Conservation (phyloP, 2,329 filamentous ascomycete species). For the Fusarium buharicum region DNA sequence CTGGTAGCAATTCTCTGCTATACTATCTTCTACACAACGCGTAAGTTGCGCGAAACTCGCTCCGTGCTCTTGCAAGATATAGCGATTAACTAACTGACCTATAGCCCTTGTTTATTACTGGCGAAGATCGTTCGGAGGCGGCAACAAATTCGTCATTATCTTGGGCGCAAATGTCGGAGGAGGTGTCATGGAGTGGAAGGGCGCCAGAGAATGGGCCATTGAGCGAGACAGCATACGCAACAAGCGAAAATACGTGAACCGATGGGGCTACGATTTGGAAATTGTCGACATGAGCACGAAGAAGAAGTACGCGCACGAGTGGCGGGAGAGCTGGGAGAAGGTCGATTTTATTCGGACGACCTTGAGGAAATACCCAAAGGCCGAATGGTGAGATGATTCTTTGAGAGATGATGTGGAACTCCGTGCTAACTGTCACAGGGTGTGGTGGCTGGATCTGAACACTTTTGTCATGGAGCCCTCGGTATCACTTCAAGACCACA, state of each 20-base stretch:
- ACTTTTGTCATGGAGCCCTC: constrained; percentile 98
- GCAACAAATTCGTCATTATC: constrained; percentile 92
- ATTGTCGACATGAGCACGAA: constrained; percentile 99
- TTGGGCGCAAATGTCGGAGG: constrained; percentile 93
- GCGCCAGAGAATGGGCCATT: constrained; percentile 95
- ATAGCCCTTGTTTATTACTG: constrained; percentile 65
- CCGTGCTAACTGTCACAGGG: constrained; percentile 70
- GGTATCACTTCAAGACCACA: constrained; percentile 87
- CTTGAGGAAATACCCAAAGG: constrained; percentile 92
- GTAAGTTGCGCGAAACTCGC: constrained; percentile 64
- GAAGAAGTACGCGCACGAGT: constrained; percentile 98
- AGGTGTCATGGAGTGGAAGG: constrained; percentile 99
- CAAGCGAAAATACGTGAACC: constrained; percentile 86
- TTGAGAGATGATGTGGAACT: neutral
- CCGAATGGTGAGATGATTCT: constrained; percentile 80
- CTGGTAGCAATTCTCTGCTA: constrained; percentile 75
- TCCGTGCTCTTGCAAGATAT: neutral
- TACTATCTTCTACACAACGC: constrained; percentile 75
- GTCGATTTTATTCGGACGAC: constrained; percentile 90
- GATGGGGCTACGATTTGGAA: constrained; percentile 95
- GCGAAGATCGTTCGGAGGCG: constrained; percentile 80
- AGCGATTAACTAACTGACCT: constrained; percentile 9
- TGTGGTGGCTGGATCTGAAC: constrained; percentile 99
- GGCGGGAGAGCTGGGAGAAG: constrained; percentile 99
- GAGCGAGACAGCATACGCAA: constrained; percentile 96